Evolutionary conservation across 176 grass and related monocot genomes (phyloP).

Genomic region (Calamus simplicifolius): DNA sequence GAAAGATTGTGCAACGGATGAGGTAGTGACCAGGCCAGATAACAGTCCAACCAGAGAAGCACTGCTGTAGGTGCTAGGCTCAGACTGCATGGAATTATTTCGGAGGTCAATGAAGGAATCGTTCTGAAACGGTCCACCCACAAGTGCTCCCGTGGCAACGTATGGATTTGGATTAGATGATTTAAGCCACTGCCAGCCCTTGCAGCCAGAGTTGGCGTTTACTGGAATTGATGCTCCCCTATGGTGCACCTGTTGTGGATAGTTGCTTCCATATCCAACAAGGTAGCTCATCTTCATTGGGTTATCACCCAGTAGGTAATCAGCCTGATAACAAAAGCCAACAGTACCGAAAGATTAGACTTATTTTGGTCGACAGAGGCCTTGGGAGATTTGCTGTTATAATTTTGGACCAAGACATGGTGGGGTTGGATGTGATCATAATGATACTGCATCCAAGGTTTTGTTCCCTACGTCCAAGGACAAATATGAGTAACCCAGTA

Average conservation of each 20-base stretch:
- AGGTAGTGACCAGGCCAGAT: constrained; percentile 65
- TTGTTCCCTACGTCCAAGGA: no score
- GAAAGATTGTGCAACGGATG: constrained; percentile 57
- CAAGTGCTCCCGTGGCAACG: constrained; percentile 66
- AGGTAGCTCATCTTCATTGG: constrained; percentile 96
- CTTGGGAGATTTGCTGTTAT: no score
- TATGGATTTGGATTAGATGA: constrained; percentile 66
- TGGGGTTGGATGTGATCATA: no score
- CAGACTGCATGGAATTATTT: constrained; percentile 69
- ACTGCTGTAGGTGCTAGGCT: constrained; percentile 93
- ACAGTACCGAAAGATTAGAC: background rate
- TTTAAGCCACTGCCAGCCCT: constrained; percentile 68
- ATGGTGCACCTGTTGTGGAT: constrained; percentile 84
- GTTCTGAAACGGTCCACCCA: constrained; percentile 86
- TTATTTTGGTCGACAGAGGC: no score
- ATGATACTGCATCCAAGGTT: no score
- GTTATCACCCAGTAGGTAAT: constrained; percentile 88
- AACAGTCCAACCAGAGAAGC: constrained; percentile 70
- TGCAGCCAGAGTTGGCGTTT: constrained; percentile 65
- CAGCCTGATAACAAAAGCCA: constrained; percentile 37
- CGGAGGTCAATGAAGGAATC: constrained; percentile 65
- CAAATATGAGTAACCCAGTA: no score
- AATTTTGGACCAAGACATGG: no score
- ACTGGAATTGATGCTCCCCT: constrained; percentile 79
- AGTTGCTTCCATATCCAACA: constrained; percentile 76